phyloP scores from a whole-genome alignment of 1,284 basidiomycete genomes.

The Xerocomus amazonicus region DNA sequence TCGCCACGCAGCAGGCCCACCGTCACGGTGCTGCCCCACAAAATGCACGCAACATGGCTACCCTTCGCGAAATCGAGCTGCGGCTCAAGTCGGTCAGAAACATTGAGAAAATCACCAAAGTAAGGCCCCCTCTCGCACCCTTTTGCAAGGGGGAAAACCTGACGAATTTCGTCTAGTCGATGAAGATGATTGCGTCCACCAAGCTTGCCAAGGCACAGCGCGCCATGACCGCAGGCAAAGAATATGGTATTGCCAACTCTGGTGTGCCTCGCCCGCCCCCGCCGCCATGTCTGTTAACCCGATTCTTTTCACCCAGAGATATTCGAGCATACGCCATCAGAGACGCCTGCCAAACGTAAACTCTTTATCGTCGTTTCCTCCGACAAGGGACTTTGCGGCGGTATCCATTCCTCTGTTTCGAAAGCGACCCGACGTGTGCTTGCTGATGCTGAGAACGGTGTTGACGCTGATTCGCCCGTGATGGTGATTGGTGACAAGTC shows the following conservation, averaged over 20 bases:
- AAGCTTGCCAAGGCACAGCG: slow-evolving; percentile 94
- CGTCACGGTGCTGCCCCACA: slow-evolving; percentile 58
- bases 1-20: slow-evolving; percentile 50
- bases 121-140: slow-evolving; percentile 38
- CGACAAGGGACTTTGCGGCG: slow-evolving; percentile 99
- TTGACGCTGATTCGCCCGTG: slow-evolving; percentile 64
- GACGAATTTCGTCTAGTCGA: slow-evolving; percentile 60
- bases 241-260: slow-evolving; percentile 91
- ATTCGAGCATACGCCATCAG: slow-evolving; percentile 68
- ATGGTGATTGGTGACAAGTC: slow-evolving; percentile 97
- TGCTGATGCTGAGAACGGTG: slow-evolving; percentile 47
- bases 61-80: slow-evolving; percentile 95
- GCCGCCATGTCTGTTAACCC: slow-evolving; percentile 4
- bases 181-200: slow-evolving; percentile 99
- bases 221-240: slow-evolving; percentile 92
- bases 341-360: slow-evolving; percentile 64
- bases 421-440: slow-evolving; percentile 81
- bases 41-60: slow-evolving; percentile 87
- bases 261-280: slow-evolving; percentile 53
- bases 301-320: slow-evolving; percentile 56
- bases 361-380: slow-evolving; percentile 94
- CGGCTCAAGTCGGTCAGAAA: slow-evolving; percentile 97
- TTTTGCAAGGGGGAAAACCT: background rate
- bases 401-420: slow-evolving; percentile 97
- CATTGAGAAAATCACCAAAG: slow-evolving; percentile 99